These are phyloP conservation scores for Craspedostauros australis DNA, from an alignment of 108 stramenopile genomes.

Conservation along the genomic window DNA sequence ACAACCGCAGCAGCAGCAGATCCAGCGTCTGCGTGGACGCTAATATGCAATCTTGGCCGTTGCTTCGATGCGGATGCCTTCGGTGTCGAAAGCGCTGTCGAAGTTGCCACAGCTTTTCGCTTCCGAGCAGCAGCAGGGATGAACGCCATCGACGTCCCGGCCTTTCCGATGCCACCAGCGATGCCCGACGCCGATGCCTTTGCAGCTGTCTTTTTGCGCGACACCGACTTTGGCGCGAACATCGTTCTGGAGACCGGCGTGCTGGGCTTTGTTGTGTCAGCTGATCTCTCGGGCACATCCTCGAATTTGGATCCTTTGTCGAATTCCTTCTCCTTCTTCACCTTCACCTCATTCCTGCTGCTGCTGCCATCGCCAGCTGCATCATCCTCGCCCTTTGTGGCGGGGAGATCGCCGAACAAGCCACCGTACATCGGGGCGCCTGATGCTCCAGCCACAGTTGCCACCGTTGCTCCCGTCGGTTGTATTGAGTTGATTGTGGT, in stretches of 20 bases:
- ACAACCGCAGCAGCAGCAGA: too few species aligned
- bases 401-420: constrained; percentile 50
- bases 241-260: constrained; percentile 1
- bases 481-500: too few species aligned
- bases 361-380: neutral
- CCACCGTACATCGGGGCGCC: constrained; percentile 47
- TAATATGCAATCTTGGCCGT: too few species aligned
- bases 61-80: too few species aligned
- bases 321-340: neutral
- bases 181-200: neutral
- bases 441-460: too few species aligned
- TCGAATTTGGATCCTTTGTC: constrained; percentile 1
- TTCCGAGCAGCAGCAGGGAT: constrained; percentile 43
- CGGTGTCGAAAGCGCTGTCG: too few species aligned
- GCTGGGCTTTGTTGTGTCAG: neutral
- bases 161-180: constrained; percentile 43
- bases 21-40: too few species aligned
- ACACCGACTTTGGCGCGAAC: neutral
- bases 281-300: neutral
- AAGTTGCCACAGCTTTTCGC: too few species aligned
- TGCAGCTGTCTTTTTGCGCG: neutral
- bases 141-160: constrained; percentile 71
- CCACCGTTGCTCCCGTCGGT: too few species aligned
- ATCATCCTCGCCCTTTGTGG: constrained; percentile 25
- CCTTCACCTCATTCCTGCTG: neutral